phyloP scores from a whole-genome alignment of 2,329 filamentous ascomycete genomes.

The Venturia asperata region DNA sequence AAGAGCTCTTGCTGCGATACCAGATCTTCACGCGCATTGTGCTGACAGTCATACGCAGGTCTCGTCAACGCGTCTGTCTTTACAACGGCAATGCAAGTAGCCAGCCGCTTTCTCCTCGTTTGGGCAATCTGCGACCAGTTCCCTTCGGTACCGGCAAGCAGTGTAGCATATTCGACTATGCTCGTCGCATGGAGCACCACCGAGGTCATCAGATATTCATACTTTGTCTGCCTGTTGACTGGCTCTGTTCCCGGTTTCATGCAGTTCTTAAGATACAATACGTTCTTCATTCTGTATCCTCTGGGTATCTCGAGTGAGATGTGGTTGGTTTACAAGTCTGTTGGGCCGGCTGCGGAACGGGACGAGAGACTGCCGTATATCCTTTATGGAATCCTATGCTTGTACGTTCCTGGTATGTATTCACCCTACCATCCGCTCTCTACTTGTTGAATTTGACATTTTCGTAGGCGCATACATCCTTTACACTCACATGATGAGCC shows the following conservation, averaged over 20 bases:
- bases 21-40: conserved; percentile 12
- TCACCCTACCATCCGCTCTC: not conserved
- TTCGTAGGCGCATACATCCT: conserved; percentile 65
- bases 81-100: conserved; percentile 87
- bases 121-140: conserved; percentile 76
- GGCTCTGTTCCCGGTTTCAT: conserved; percentile 57
- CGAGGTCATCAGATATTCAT: conserved; percentile 88
- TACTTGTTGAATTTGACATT: conserved; percentile 23
- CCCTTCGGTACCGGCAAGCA: conserved; percentile 53
- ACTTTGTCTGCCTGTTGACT: conserved; percentile 70
- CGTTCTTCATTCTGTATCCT: conserved; percentile 88
- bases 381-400: conserved; percentile 57
- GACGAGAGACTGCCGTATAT: conserved; percentile 50
- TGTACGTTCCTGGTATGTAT: conserved; percentile 74
- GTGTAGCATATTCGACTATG: conserved; percentile 65
- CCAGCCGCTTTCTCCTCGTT: conserved; percentile 78
- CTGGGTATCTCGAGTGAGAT: conserved; percentile 86
- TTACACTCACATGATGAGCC: conserved; percentile 91
- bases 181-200: conserved; percentile 82
- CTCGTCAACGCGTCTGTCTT: conserved; percentile 77
- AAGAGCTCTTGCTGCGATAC: not conserved
- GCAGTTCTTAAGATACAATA: conserved; percentile 72
- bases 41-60: conserved; percentile 41
- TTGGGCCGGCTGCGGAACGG: conserved; percentile 50
- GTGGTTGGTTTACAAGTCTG: conserved; percentile 65